Evolutionary conservation across 192 early-diverging fungal species (phyloP).

Genomic region (Umbelopsis ramanniana): DNA sequence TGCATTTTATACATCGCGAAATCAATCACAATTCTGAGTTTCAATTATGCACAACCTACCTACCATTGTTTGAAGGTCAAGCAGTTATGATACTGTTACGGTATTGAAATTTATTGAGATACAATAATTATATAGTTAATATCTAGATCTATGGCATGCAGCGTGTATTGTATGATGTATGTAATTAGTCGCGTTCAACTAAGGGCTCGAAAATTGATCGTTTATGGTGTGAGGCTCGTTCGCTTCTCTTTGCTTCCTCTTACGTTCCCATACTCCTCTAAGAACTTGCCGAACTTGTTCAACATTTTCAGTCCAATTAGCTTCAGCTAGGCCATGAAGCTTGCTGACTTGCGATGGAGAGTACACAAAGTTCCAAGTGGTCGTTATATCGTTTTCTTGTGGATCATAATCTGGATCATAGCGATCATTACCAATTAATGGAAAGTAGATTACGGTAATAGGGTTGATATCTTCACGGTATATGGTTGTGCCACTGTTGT

Average conservation of each 20-base stretch:
- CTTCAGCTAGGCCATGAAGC: constrained; percentile 60
- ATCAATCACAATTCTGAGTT: background rate
- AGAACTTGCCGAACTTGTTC: constrained; percentile 53
- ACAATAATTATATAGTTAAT: background rate
- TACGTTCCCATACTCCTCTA: constrained; percentile 50
- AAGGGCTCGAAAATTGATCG: constrained; percentile 1
- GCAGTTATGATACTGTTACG: too few relatives aligned
- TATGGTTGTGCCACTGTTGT: background rate
- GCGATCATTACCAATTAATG: constrained; percentile 62
- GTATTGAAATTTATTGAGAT: too few relatives aligned
- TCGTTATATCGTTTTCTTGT: constrained; percentile 62
- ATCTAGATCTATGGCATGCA: background rate
- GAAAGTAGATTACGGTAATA: constrained; percentile 65
- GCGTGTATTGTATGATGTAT: background rate
- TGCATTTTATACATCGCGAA: background rate
- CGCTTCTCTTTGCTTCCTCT: constrained; percentile 32
- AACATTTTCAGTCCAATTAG: constrained; percentile 57
- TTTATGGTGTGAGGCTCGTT: background rate
- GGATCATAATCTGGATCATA: constrained; percentile 64
- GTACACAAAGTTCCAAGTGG: constrained; percentile 73
- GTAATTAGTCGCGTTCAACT: background rate
- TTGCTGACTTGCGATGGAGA: constrained; percentile 65
- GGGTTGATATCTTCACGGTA: constrained; percentile 34
- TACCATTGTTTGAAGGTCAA: too few relatives aligned
- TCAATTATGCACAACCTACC: too few relatives aligned